Evolutionary conservation across 805 yeast genomes (phyloP).

Genomic region (Kodamaea nitidulidarum): DNA sequence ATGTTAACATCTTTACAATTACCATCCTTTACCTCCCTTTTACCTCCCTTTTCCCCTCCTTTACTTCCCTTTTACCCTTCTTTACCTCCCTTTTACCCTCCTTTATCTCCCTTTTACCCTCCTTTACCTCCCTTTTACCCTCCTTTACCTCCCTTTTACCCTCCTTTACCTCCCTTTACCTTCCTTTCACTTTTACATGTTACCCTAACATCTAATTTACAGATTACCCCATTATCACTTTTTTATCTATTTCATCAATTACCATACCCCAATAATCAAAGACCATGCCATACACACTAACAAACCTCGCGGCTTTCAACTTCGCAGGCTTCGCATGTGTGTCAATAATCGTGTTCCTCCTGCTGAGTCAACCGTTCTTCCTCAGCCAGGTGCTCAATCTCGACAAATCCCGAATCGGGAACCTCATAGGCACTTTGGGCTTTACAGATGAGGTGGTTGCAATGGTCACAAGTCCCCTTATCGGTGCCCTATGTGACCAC

Average conservation of each 20-base stretch:
- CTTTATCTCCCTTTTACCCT: too few species aligned
- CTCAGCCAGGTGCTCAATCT: conserved; percentile 30
- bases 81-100: too few species aligned
- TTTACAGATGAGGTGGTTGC: conserved; percentile 58
- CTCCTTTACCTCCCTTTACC: too few species aligned
- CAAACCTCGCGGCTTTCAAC: conserved; percentile 32
- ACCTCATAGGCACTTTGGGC: conserved; percentile 33
- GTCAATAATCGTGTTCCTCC: conserved; percentile 35
- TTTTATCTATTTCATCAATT: background rate
- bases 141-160: too few species aligned
- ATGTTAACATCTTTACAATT: too few species aligned
- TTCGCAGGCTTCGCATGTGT: conserved; percentile 36
- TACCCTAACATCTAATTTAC: too few species aligned
- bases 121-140: too few species aligned
- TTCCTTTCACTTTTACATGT: too few species aligned
- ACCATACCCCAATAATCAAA: background rate
- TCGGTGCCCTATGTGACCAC: conserved; percentile 62
- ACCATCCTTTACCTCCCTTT: too few species aligned
- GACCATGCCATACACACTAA: conserved; percentile 8
- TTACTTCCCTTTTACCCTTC: too few species aligned
- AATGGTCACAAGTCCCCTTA: conserved; percentile 51
- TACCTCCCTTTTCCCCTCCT: too few species aligned
- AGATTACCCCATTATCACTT: too few species aligned
- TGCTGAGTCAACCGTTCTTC: conserved; percentile 40
- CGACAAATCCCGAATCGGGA: conserved; percentile 26